Evolutionary conservation across 768 basidiomycete species (phyloP), one percentile per base, ranked within the genome.

Genomic region (Psilocybe azurescens): DNA sequence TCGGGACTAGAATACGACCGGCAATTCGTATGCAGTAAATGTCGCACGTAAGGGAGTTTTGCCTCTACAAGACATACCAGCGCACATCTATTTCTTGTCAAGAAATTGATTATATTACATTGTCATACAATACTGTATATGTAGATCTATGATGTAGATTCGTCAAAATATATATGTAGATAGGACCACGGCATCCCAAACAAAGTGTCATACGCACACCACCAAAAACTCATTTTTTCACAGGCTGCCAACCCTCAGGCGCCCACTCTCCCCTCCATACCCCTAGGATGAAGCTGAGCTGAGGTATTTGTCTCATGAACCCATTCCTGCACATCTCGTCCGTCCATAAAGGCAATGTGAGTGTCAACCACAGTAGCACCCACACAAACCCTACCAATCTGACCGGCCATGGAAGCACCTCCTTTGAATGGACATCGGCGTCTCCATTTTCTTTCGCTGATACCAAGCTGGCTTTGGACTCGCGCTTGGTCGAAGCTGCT

Each of bases 231-330:
- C 41, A 44, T 38, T 13, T 6, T 44, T 14, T 44, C 10, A 44
- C n/a, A 44, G 41, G 41, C n/a, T 44, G 41, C 41, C 41, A 44
- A 4, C n/a, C 52, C 11, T 53, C 52, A 38, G 33, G 33, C 16
- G 44, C 28, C 60, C 60, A 65, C n/a, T 61, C 48, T 13, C 62
- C 62, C 36, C 38, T 51, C 48, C 47, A 56, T 6, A 64, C 7
- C 16, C 62, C 62, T 39, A 64, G 39, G 3, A 64, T 44, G 3
- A 64, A 4, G 48, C 62, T 64, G 29, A 59, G 60, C n/a, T 60
- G 48, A 1, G 62, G 62, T 3, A 60, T 56, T 28, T 56, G 52
- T 28, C 56, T 55, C 32, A 50, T 44, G 48, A 48, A 59, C 28
- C 46, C 54, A 28, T 55, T 44, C 13, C 24, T 18, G 8, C 30